Conservation (phyloP, 2,329 filamentous ascomycete species). For the Colletotrichum abscissum region DNA sequence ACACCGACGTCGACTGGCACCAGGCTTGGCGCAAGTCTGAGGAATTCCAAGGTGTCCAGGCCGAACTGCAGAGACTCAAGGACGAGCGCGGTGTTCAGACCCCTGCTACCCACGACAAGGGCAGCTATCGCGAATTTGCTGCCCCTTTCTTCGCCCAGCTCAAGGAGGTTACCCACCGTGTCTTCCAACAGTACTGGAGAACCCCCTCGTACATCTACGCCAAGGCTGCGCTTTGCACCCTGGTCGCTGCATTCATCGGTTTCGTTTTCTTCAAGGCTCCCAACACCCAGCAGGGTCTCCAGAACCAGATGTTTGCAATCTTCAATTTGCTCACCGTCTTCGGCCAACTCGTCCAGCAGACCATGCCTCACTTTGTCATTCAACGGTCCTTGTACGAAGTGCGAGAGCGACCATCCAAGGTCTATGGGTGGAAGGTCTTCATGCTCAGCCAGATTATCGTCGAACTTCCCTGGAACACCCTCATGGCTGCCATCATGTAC, state of each 20-base stretch:
- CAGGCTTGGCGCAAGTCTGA: slow-evolving; percentile 69
- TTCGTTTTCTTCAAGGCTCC: slow-evolving; percentile 82
- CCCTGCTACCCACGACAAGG: slow-evolving; percentile 48
- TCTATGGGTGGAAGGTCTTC: slow-evolving; percentile 88
- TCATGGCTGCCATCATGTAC: slow-evolving; percentile 82
- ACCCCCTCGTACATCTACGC: slow-evolving; percentile 90
- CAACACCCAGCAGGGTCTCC: slow-evolving; percentile 79
- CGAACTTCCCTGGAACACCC: slow-evolving; percentile 85
- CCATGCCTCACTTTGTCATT: slow-evolving; percentile 87
- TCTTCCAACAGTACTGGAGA: slow-evolving; percentile 94
- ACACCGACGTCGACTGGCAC: slow-evolving; percentile 74
- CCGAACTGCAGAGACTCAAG: slow-evolving; percentile 68
- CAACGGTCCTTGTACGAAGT: slow-evolving; percentile 87
- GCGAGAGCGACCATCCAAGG: slow-evolving; percentile 84
- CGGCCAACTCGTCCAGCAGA: slow-evolving; percentile 81
- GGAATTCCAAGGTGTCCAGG: slow-evolving; percentile 66
- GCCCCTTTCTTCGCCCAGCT: slow-evolving; percentile 79
- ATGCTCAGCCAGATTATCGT: slow-evolving; percentile 86
- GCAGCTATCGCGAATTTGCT: slow-evolving; percentile 80
- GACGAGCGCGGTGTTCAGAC: slow-evolving; percentile 52
- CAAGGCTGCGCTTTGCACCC: slow-evolving; percentile 75
- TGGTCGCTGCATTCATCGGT: slow-evolving; percentile 80
- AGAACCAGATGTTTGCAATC: slow-evolving; percentile 88
- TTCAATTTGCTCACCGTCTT: slow-evolving; percentile 89
- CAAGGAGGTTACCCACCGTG: slow-evolving; percentile 74